phyloP scores from a whole-genome alignment of 148 eudicot species.

The Rhododendron griersonianum region DNA sequence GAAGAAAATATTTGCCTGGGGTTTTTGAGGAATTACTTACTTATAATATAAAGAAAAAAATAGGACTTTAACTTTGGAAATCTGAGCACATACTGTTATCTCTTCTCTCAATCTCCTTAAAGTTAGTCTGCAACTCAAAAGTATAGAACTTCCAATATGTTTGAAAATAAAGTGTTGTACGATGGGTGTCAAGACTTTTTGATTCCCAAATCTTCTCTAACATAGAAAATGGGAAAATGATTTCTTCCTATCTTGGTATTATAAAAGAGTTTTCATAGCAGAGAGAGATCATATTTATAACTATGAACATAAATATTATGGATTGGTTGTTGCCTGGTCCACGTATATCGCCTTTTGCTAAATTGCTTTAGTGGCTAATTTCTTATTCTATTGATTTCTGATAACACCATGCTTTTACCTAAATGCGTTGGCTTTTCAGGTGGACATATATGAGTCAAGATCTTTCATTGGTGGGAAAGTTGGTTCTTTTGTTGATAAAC shows the following conservation, averaged over 20 bases:
- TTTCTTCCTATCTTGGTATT: background rate
- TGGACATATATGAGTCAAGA: constrained; percentile 96
- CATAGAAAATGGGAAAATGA: background rate
- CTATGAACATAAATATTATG: background rate
- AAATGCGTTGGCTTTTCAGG: constrained; percentile 40
- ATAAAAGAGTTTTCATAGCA: background rate
- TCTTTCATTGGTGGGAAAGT: constrained; percentile 96
- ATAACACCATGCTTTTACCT: background rate
- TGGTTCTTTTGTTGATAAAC: constrained; percentile 90
- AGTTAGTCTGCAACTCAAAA: background rate
- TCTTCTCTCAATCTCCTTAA: background rate
- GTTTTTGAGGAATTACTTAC: too few species aligned
- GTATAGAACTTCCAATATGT: background rate
- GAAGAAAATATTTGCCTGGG: background rate
- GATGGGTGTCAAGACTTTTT: background rate
- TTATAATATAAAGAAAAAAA: too few species aligned
- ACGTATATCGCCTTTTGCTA: background rate
- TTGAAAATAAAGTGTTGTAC: background rate
- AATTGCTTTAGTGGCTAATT: background rate
- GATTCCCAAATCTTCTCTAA: background rate
- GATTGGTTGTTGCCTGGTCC: background rate
- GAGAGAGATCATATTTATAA: background rate
- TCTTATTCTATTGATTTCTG: background rate
- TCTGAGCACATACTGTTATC: background rate
- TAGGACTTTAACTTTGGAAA: background rate